phyloP scores from a whole-genome alignment of 2,329 filamentous ascomycete genomes.

The Rasamsonia emersonii region DNA sequence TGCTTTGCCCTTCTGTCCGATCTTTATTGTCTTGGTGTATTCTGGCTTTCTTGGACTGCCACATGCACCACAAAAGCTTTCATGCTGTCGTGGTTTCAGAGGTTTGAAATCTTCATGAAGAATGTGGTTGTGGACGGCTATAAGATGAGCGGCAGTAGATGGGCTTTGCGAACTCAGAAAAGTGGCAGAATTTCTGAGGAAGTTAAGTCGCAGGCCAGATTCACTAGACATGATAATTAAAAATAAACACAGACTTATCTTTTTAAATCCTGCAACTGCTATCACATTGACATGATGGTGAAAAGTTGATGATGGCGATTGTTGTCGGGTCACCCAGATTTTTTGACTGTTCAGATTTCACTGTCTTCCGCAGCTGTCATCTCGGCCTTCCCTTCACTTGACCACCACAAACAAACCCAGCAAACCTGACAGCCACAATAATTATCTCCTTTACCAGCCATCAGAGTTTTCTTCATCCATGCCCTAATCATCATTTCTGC shows the following conservation, averaged over 20 bases:
- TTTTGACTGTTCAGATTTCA: no score
- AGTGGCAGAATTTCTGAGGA: conserved; percentile 28
- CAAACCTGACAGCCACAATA: no score
- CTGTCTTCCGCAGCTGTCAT: no score
- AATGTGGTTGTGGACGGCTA: conserved; percentile 28
- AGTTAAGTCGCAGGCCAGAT: conserved; percentile 21
- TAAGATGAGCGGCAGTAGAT: conserved; percentile 34
- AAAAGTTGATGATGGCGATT: no score
- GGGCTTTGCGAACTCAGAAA: conserved; percentile 23
- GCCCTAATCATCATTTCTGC: background rate
- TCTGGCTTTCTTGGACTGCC: conserved; percentile 27
- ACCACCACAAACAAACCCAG: no score
- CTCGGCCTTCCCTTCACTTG: no score
- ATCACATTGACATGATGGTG: no score
- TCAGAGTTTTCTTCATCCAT: background rate
- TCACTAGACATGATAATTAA: conserved; percentile 17
- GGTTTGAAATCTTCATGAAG: conserved; percentile 25
- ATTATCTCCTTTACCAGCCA: no score
- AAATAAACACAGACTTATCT: no score
- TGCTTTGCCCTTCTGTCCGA: conserved; percentile 13
- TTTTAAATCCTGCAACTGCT: no score
- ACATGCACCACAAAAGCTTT: conserved; percentile 31
- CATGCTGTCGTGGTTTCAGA: conserved; percentile 23
- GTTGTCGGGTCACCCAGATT: no score
- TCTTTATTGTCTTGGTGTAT: conserved; percentile 20